These are phyloP conservation scores for Rhodotorula sp. DNA, from an alignment of 1,284 basidiomycete genomes.

Conservation along the genomic window DNA sequence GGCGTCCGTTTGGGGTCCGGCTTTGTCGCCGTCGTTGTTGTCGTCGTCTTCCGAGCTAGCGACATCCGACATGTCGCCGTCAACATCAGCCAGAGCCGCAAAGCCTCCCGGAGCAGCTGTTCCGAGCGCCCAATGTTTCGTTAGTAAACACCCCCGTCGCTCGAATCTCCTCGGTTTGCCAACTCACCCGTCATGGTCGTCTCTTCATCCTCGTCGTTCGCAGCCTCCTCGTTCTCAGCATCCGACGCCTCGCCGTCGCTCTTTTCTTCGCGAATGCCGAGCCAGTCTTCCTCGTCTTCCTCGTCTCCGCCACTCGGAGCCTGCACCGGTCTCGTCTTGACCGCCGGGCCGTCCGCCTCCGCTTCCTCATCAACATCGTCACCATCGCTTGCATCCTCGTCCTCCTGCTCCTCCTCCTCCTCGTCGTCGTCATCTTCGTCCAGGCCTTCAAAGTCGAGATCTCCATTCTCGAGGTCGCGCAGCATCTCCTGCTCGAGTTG, in stretches of 20 bases:
- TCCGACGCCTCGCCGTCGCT: constrained; percentile 24
- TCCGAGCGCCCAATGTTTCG: not conserved
- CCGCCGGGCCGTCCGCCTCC: constrained; percentile 47
- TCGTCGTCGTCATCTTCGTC: constrained; percentile 22
- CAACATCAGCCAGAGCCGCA: constrained; percentile 39
- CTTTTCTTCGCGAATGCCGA: constrained; percentile 27
- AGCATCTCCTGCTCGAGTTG: constrained; percentile 41
- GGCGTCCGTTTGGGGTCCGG: constrained; percentile 2
- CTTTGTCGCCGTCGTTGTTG: not conserved
- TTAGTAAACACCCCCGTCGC: not conserved
- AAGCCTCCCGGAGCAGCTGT: constrained; percentile 27
- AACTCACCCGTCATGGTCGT: constrained; percentile 3
- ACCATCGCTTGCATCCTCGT: constrained; percentile 38
- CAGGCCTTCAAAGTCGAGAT: constrained; percentile 22
- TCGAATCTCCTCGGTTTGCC: not conserved
- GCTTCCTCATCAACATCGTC: constrained; percentile 45
- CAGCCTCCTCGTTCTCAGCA: constrained; percentile 48
- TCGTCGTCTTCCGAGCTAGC: constrained; percentile 47
- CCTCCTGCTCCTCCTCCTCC: constrained; percentile 8
- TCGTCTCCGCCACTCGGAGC: constrained; percentile 30
- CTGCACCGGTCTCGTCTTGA: constrained; percentile 41
- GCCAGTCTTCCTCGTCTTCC: constrained; percentile 42
- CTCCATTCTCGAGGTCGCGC: constrained; percentile 45
- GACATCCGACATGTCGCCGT: constrained; percentile 37
- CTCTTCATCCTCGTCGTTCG: constrained; percentile 45